Conservation (phyloP, 2,329 filamentous ascomycete genomes). For the Neoarthrinium moseri region DNA sequence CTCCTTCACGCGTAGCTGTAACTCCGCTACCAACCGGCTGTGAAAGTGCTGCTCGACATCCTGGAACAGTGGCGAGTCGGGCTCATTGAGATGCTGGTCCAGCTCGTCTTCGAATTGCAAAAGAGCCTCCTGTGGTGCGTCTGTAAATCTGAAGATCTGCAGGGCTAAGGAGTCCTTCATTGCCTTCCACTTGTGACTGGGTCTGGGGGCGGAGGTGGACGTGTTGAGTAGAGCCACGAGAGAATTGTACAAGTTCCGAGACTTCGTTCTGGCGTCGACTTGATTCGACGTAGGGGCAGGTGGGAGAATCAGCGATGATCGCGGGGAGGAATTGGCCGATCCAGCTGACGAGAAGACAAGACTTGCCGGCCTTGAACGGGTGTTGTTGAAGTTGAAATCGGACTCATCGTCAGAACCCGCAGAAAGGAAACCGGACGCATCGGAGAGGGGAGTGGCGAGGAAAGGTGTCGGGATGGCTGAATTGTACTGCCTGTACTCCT, state of each 20-base stretch:
- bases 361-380: slow-evolving; percentile 50
- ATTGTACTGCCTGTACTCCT: slow-evolving; percentile 37
- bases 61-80: slow-evolving; percentile 42
- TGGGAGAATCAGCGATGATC: slow-evolving; percentile 41
- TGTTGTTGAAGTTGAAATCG: slow-evolving; percentile 49
- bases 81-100: slow-evolving; percentile 40
- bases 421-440: slow-evolving; percentile 23
- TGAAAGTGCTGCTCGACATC: slow-evolving; percentile 51
- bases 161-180: slow-evolving; percentile 54
- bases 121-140: slow-evolving; percentile 47
- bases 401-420: slow-evolving; percentile 25
- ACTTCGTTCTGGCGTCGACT: slow-evolving; percentile 35
- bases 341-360: slow-evolving; percentile 48
- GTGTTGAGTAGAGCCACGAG: slow-evolving; percentile 56
- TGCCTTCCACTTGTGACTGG: slow-evolving; percentile 47
- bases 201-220: slow-evolving; percentile 40
- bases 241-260: slow-evolving; percentile 49
- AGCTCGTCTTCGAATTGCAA: slow-evolving; percentile 49
- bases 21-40: slow-evolving; percentile 44
- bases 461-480: slow-evolving; percentile 18
- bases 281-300: slow-evolving; percentile 37
- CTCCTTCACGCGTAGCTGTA: slow-evolving; percentile 49
- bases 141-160: slow-evolving; percentile 57
- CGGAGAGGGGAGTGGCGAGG: slow-evolving; percentile 22
- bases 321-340: slow-evolving; percentile 51